Evolutionary conservation across 805 yeast species (phyloP).

Genomic region (Jamesozyma lodderae): DNA sequence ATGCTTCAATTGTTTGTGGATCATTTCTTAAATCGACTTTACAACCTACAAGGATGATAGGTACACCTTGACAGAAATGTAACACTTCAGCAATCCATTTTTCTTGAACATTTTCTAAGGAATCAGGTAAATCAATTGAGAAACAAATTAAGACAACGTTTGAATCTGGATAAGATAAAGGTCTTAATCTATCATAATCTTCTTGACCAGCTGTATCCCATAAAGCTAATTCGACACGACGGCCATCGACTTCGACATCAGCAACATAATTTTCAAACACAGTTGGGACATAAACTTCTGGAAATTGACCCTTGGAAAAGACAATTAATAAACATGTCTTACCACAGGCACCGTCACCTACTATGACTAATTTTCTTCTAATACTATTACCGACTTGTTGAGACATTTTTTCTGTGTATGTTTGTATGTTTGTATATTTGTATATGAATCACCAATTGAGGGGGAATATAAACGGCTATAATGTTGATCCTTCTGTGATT

Average conservation of each 20-base stretch:
- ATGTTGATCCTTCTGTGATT: too few species aligned
- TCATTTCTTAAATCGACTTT: conserved; percentile 83
- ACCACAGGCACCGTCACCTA: conserved; percentile 97
- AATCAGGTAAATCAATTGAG: conserved; percentile 83
- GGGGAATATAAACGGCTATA: too few species aligned
- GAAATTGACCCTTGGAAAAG: conserved; percentile 81
- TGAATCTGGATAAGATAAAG: conserved; percentile 83
- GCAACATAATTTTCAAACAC: conserved; percentile 97
- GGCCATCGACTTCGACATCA: conserved; percentile 84
- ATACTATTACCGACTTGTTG: conserved; percentile 29
- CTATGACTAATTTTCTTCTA: conserved; percentile 80
- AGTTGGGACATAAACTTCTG: conserved; percentile 90
- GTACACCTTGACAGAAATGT: conserved; percentile 90
- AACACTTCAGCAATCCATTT: conserved; percentile 91
- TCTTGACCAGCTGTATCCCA: conserved; percentile 99
- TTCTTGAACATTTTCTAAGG: conserved; percentile 86
- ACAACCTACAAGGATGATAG: conserved; percentile 86
- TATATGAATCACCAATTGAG: too few species aligned
- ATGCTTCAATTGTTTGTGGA: conserved; percentile 61
- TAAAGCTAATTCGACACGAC: conserved; percentile 82
- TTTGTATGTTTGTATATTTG: background rate
- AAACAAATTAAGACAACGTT: conserved; percentile 86
- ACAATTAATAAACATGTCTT: conserved; percentile 84
- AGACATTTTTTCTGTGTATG: conserved; percentile 16
- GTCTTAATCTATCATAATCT: conserved; percentile 89